A percentile compares a stretch with the other conserved stretches of the same genome.
phyloP scores from a whole-genome alignment of 768 basidiomycete genomes.

The Tulasnella calospora region DNA sequence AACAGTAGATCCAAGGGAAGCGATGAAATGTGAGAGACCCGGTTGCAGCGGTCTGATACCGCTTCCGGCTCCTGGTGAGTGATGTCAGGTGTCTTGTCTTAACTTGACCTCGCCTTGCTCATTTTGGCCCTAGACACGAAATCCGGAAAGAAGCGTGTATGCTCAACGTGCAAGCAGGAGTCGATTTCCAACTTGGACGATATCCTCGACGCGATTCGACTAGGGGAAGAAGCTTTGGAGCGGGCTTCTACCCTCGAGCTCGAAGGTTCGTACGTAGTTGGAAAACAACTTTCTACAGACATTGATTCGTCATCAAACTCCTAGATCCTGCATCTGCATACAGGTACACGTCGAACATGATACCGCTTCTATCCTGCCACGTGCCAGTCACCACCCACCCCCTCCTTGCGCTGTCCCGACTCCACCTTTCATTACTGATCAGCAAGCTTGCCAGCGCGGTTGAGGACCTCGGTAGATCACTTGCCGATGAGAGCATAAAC shows the following conservation, averaged over 20 bases:
- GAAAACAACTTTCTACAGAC: not conserved
- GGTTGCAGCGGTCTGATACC: conserved; percentile 24
- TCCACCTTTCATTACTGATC: conserved; percentile 65
- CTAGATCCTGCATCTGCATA: conserved; percentile 56
- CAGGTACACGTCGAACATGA: conserved; percentile 58
- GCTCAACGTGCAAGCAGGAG: conserved; percentile 3
- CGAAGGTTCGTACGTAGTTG: conserved; percentile 42
- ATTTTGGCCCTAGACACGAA: not conserved
- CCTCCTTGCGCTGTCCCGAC: conserved; percentile 65
- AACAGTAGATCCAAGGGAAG: conserved; percentile 56
- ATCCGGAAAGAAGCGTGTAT: not conserved
- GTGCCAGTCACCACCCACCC: conserved; percentile 69
- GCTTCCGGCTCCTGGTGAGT: conserved; percentile 19
- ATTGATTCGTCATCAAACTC: not conserved
- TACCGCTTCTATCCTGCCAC: conserved; percentile 57
- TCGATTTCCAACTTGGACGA: conserved; percentile 38
- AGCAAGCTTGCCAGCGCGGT: conserved; percentile 39
- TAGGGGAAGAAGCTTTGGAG: conserved; percentile 69
- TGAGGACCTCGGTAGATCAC: conserved; percentile 30
- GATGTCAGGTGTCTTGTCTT: not conserved
- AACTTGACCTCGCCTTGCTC: too few species aligned
- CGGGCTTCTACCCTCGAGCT: conserved; percentile 64
- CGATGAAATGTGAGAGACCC: conserved; percentile 49
- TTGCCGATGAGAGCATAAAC: conserved; percentile 39
- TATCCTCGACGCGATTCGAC: conserved; percentile 56